Evolutionary conservation across 306 rosid species (phyloP), one percentile per base, ranked within the genome.

Genomic region (Oemleria cerasiformis): DNA sequence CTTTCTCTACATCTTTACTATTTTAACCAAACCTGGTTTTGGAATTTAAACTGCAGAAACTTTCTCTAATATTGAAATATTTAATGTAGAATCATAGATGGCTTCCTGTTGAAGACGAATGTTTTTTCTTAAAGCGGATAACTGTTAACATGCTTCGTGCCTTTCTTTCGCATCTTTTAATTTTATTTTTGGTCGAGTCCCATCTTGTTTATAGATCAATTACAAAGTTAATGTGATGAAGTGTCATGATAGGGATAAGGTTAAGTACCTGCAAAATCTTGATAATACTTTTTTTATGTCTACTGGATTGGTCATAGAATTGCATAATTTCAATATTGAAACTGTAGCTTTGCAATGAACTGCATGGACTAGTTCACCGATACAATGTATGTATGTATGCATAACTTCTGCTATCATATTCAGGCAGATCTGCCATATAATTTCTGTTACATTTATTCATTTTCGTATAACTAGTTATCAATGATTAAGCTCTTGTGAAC

Each of bases 261-360:
- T 61, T 62, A 62, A 62, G 8, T 11, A 39, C n/a, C 47, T 17
- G 65, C 14, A 41, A 10, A 19, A 19, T 40, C 23, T 5, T 10
- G 21, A 9, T 16, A 50, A 15, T 16, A 15, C 6, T 50, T 17
- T 9, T 8, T 8, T 20, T 0, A 25, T 54, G 53, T 51, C 38
- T n/a, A n/a, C n/a, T n/a, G n/a, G n/a, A n/a, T n/a, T n/a, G n/a
- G n/a, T n/a, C n/a, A n/a, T n/a, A n/a, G n/a, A n/a, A n/a, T n/a
- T n/a, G n/a, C n/a, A n/a, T n/a, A n/a, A n/a, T n/a, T n/a, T n/a
- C n/a, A n/a, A n/a, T 41, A 9, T 39, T 23, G 39, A 66, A 47
- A 45, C 54, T n/a, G 45, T 15, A 17, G 47, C 72, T 34, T 50
- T 67, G 61, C 72, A 51, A 50, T 67, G 19, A 50, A 30, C 34